phyloP scores from a whole-genome alignment of 495 filamentous ascomycete species.

The Hyaloscypha variabilis region DNA sequence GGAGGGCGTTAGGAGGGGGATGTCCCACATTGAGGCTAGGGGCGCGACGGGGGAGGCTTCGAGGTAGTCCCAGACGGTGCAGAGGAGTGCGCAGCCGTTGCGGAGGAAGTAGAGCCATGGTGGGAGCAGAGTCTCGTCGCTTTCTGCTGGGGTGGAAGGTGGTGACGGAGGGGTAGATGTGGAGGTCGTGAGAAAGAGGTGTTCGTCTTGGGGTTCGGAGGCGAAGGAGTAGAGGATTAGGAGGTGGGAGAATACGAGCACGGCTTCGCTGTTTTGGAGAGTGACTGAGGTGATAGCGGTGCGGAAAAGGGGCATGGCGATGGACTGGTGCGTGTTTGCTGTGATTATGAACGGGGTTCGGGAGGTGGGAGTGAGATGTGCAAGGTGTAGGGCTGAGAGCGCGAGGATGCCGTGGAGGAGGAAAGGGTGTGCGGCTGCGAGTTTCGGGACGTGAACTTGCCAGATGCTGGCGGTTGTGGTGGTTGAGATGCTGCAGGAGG shows the following conservation, averaged over 20 bases:
- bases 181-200: conserved; percentile 13
- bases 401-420: conserved; percentile 42
- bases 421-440: conserved; percentile 33
- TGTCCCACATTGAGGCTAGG: conserved; percentile 17
- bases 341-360: conserved; percentile 27
- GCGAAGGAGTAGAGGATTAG: conserved; percentile 25
- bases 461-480: conserved; percentile 19
- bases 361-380: conserved; percentile 26
- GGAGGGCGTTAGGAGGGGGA: conserved; percentile 10
- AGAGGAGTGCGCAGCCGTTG: conserved; percentile 20
- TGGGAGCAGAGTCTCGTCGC: conserved; percentile 2
- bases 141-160: no score
- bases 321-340: conserved; percentile 35
- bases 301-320: conserved; percentile 38
- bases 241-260: conserved; percentile 39
- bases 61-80: conserved; percentile 12
- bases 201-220: conserved; percentile 19
- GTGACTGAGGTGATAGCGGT: conserved; percentile 31
- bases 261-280: conserved; percentile 36
- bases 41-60: conserved; percentile 8
- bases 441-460: conserved; percentile 29
- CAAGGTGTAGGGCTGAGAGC: conserved; percentile 37
- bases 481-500: conserved; percentile 18
- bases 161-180: neutral
- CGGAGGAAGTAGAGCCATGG: conserved; percentile 24